phyloP scores from a whole-genome alignment of 768 basidiomycete genomes.

The Trametes cubensis region DNA sequence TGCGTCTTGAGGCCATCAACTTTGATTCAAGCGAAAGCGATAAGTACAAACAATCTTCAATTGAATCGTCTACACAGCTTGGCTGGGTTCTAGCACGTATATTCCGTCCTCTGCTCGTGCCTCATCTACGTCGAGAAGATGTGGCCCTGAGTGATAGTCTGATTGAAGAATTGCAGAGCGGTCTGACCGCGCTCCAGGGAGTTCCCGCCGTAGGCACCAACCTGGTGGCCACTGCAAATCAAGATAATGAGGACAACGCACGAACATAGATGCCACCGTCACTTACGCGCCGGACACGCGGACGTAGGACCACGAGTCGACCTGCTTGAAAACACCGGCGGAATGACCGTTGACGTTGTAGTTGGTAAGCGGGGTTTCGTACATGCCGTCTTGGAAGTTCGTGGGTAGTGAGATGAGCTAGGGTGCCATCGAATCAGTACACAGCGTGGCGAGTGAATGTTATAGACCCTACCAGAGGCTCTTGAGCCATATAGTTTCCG shows the following conservation, averaged over 20 bases:
- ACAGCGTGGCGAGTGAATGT: not conserved
- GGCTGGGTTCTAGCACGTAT: too few species aligned
- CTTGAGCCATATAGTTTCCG: conserved; percentile 54
- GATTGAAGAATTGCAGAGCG: conserved; percentile 11
- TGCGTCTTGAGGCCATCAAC: too few species aligned
- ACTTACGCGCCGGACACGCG: conserved; percentile 43
- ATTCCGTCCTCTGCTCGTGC: not conserved
- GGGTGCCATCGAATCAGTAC: conserved; percentile 40
- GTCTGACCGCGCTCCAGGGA: conserved; percentile 6
- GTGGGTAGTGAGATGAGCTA: conserved; percentile 47
- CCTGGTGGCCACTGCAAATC: conserved; percentile 1
- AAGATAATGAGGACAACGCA: not conserved
- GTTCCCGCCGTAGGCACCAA: not conserved
- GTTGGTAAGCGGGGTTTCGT: conserved; percentile 44
- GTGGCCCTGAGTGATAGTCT: not conserved
- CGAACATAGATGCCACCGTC: not conserved
- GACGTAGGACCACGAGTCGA: conserved; percentile 56
- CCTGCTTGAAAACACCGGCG: conserved; percentile 58
- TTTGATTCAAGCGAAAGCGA: too few species aligned
- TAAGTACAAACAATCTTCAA: too few species aligned
- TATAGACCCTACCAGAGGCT: conserved; percentile 26
- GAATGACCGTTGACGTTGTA: conserved; percentile 53
- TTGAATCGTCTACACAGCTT: too few species aligned
- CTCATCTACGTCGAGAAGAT: not conserved
- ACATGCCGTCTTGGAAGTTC: conserved; percentile 40